Conservation (phyloP, 2,329 filamentous ascomycete genomes). For the Aspergillus awamori region DNA sequence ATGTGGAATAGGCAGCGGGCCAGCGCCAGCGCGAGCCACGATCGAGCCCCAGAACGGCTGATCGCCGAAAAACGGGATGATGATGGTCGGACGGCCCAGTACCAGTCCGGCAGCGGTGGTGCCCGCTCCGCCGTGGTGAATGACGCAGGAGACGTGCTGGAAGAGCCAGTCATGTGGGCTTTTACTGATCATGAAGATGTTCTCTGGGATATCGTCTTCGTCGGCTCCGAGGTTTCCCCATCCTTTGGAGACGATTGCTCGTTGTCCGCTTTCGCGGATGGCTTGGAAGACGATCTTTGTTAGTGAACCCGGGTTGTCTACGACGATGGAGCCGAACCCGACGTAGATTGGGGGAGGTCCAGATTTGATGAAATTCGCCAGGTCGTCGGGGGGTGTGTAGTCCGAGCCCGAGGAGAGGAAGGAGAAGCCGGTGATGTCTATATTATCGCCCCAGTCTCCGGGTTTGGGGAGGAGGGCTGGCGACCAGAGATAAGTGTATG, state of each 20-base stretch:
- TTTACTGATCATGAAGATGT: conserved; percentile 81
- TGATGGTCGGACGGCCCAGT: conserved; percentile 75
- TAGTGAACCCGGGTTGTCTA: conserved; percentile 72
- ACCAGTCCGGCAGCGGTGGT: conserved; percentile 87
- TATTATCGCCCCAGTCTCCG: conserved; percentile 71
- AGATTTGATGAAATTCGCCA: conserved; percentile 66
- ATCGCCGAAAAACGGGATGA: conserved; percentile 86
- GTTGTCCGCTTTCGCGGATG: conserved; percentile 65
- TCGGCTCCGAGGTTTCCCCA: conserved; percentile 84
- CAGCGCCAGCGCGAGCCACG: conserved; percentile 71
- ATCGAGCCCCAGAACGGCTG: conserved; percentile 84
- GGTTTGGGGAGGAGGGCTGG: conserved; percentile 78
- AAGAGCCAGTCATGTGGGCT: conserved; percentile 90
- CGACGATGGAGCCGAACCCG: conserved; percentile 81
- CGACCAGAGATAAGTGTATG: conserved; percentile 92
- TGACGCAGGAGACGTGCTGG: conserved; percentile 75
- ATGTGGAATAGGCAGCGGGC: conserved; percentile 69
- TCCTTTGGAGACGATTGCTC: conserved; percentile 81
- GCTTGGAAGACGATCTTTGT: conserved; percentile 74
- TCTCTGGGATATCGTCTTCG: conserved; percentile 68
- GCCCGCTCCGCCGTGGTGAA: conserved; percentile 85
- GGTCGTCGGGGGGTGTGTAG: conserved; percentile 66
- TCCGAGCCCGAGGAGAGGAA: conserved; percentile 70
- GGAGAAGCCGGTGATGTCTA: conserved; percentile 75
- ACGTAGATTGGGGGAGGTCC: conserved; percentile 78